Percentiles rank a stretch among this genome's conserved stretches.
Conservation (phyloP, 371 early-diverging fungal genomes). For the Zopfochytrium polystomum region DNA sequence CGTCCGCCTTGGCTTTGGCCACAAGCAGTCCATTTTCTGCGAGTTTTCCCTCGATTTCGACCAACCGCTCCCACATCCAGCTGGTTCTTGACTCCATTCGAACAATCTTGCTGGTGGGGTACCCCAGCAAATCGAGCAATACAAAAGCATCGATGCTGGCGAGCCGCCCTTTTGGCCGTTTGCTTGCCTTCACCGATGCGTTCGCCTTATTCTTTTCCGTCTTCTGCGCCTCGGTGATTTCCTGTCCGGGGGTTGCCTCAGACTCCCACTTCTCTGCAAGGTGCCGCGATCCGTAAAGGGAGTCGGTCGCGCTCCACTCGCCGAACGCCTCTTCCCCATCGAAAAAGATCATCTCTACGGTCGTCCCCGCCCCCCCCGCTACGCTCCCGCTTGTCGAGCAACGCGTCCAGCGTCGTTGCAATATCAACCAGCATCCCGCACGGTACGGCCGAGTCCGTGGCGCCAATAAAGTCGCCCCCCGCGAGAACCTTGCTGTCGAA, state of each 20-base stretch:
- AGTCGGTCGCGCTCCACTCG: conserved; percentile 75
- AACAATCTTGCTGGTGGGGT: conserved; percentile 22
- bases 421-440: conserved; percentile 85
- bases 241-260: too few relatives aligned
- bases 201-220: too few relatives aligned
- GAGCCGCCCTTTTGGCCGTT: conserved; percentile 29
- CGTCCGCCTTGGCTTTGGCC: conserved; percentile 8
- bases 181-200: neutral
- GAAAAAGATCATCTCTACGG: conserved; percentile 89
- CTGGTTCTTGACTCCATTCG: conserved; percentile 37
- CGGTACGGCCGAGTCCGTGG: conserved; percentile 54
- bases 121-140: conserved; percentile 83
- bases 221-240: too few relatives aligned
- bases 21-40: conserved; percentile 10
- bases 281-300: conserved; percentile 88
- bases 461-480: conserved; percentile 47
- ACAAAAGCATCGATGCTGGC: conserved; percentile 81
- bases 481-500: conserved; percentile 16
- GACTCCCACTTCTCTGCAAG: too few relatives aligned
- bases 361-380: conserved; percentile 34
- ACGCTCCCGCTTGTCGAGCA: conserved; percentile 40
- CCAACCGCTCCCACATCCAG: conserved; percentile 35
- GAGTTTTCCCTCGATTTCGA: conserved; percentile 35
- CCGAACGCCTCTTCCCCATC: conserved; percentile 95
- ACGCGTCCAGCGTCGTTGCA: conserved; percentile 49